Conservation (phyloP, 768 basidiomycete species). For the Suillus tomentosus region DNA sequence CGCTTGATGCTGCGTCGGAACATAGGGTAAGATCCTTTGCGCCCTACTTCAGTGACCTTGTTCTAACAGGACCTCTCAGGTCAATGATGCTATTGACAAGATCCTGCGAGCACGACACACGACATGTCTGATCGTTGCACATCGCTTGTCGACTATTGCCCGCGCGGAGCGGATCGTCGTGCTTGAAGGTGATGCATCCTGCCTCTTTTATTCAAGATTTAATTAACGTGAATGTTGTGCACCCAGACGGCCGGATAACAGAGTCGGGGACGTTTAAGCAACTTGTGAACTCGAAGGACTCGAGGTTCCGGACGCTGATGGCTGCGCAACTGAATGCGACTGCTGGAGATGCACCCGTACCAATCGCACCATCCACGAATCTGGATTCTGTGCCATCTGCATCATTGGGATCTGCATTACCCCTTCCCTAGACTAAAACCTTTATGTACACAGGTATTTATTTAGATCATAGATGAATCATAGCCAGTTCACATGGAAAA, state of each 20-base stretch:
- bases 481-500: conserved; percentile 1
- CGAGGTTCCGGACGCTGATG: conserved; percentile 86
- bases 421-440: not conserved
- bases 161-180: conserved; percentile 89
- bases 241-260: conserved; percentile 69
- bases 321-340: conserved; percentile 78
- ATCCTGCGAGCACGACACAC: conserved; percentile 79
- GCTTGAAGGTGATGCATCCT: conserved; percentile 63
- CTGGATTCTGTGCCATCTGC: not conserved
- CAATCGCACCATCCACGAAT: not conserved
- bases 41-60: not conserved
- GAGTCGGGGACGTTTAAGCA: conserved; percentile 83
- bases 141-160: conserved; percentile 87
- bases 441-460: not conserved
- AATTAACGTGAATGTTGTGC: conserved; percentile 1
- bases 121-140: conserved; percentile 88
- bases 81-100: conserved; percentile 90
- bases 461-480: conserved; percentile 8
- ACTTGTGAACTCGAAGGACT: conserved; percentile 69
- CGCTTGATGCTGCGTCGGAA: conserved; percentile 88
- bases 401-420: not conserved
- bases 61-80: conserved; percentile 38
- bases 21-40: conserved; percentile 53
- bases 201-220: not conserved
- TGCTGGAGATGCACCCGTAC: conserved; percentile 16